Base-by-base conservation (phyloP, 768 basidiomycete genomes). In the Amanita muscaria region DNA sequence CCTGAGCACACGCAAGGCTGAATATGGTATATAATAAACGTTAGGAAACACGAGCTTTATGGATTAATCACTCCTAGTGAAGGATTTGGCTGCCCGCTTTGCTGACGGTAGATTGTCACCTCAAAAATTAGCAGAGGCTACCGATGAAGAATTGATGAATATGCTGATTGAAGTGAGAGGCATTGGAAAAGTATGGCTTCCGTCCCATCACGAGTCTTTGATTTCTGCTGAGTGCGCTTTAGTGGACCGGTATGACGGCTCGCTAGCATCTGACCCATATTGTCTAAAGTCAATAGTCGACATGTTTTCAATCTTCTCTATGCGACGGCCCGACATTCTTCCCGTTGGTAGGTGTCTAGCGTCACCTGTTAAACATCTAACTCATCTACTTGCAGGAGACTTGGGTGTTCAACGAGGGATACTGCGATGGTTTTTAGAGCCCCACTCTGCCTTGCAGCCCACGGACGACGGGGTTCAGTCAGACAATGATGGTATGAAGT, bases 261-360 rank as follows among this genome's bases (percentile, higher is more conserved):
- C 39, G 14, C n/a, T 10, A 15, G 30, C 11, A 24, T 15, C n/a
- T 15, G 24, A 18, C 18, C 6, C 7, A 18, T 34, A 21, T 21
- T 29, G 38, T n/a, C 31, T 46, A 43, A 32, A 40, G 40, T 32
- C 40, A 42, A 42, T 45, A 74, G 88, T 90, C n/a, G 82, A 91
- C 54, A 93, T 93, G 91, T 93, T 93, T 56, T 74, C 85, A 11
- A 88, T 96, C 34, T 94, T 93, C 62, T 83, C 87, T 2, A 67
- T 92, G 24, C 73, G 88, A 0, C 79, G 89, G 15, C 86, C 86
- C 1, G 79, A 93, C 58, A 83, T 96, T 42, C 69, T 93, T 19
- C 63, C 67, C 38, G 62, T 69, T 49, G 62, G 66, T 64, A 48
- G 29, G 60, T 42, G 29, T n/a, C 29, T 24, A 21, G 19, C 39